Conservation (phyloP, 2,329 filamentous ascomycete genomes). For the Elsinoe perseae region DNA sequence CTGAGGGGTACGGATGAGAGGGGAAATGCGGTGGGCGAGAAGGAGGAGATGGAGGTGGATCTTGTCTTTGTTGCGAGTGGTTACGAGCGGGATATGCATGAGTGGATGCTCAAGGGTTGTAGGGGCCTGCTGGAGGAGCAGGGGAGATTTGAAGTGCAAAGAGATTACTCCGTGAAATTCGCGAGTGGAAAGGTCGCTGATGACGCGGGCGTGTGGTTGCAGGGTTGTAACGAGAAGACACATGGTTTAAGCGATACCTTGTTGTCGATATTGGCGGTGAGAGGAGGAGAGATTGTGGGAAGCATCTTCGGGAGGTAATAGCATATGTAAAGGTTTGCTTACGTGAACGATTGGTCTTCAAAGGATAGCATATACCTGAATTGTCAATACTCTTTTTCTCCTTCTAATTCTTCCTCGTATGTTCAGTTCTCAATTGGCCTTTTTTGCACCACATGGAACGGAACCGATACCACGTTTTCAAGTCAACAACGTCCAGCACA, state of each 20-base stretch:
- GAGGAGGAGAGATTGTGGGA: constrained; percentile 33
- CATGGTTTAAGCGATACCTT: constrained; percentile 53
- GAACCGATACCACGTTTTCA: background rate
- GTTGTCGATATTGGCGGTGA: constrained; percentile 30
- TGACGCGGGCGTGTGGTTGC: constrained; percentile 78
- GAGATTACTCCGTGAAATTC: constrained; percentile 75
- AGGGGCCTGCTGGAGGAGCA: constrained; percentile 55
- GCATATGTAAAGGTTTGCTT: background rate
- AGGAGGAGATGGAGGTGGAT: constrained; percentile 66
- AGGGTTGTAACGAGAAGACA: constrained; percentile 87
- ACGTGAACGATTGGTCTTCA: background rate
- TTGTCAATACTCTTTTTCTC: background rate
- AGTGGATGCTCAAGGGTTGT: constrained; percentile 62
- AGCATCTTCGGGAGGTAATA: constrained; percentile 28
- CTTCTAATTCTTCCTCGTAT: background rate
- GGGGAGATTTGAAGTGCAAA: constrained; percentile 57
- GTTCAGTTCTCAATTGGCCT: no score
- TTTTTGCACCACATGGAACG: background rate
- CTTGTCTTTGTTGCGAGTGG: constrained; percentile 81
- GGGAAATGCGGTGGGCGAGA: constrained; percentile 33
- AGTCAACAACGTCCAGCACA: background rate
- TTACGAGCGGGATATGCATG: constrained; percentile 70
- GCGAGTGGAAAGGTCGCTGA: constrained; percentile 58
- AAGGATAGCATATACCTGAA: constrained; percentile 1
- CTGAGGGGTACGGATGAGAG: constrained; percentile 45